Evolutionary conservation across 2,329 filamentous ascomycete species (phyloP).

Genomic region (Xylaria sp.): DNA sequence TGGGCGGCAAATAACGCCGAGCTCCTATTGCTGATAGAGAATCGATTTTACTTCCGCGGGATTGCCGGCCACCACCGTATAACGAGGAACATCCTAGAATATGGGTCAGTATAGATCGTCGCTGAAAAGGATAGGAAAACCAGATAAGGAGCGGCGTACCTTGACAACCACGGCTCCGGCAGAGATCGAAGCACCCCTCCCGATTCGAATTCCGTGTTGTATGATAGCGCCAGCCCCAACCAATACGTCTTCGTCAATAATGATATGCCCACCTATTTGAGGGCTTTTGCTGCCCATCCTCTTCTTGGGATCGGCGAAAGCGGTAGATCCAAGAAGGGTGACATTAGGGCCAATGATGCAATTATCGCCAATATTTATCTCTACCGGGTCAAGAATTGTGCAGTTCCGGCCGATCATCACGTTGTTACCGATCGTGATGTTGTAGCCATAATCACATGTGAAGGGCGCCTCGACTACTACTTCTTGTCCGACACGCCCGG

Average conservation of each 20-base stretch:
- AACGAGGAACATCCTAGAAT: conserved; percentile 66
- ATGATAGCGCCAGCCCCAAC: conserved; percentile 79
- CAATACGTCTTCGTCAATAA: conserved; percentile 86
- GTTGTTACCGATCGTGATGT: conserved; percentile 84
- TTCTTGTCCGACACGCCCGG: conserved; percentile 72
- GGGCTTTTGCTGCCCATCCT: conserved; percentile 76
- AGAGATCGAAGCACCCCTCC: conserved; percentile 78
- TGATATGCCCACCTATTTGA: conserved; percentile 72
- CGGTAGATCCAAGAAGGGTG: conserved; percentile 78
- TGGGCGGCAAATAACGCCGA: neutral
- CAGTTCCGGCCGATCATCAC: conserved; percentile 85
- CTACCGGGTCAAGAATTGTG: conserved; percentile 83
- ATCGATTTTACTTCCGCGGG: conserved; percentile 63
- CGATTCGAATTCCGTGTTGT: conserved; percentile 79
- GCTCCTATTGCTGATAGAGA: conserved; percentile 26
- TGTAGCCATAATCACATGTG: conserved; percentile 93
- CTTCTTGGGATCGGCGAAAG: conserved; percentile 73
- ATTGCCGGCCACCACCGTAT: conserved; percentile 73
- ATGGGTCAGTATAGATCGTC: conserved; percentile 8
- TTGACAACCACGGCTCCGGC: conserved; percentile 87
- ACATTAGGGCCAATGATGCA: conserved; percentile 83
- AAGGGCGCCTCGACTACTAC: conserved; percentile 87
- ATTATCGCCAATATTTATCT: conserved; percentile 80
- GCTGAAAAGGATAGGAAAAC: neutral
- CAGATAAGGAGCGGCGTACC: conserved; percentile 48